Evolutionary conservation across 2,329 filamentous ascomycete species (phyloP).

Genomic region (Fusarium buxicola): DNA sequence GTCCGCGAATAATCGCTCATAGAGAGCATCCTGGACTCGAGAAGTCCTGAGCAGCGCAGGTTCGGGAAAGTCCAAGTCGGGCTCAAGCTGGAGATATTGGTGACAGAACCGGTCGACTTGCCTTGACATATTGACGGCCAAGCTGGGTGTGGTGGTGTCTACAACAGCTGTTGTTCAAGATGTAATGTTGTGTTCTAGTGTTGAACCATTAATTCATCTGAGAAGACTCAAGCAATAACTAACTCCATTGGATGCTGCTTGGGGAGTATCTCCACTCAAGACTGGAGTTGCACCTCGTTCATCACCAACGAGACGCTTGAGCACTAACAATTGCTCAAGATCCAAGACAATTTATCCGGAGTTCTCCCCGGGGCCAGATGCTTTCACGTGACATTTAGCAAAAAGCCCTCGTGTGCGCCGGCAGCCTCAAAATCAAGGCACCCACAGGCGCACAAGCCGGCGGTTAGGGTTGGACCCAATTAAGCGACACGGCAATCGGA

Average conservation of each 20-base stretch:
- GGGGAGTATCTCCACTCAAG: constrained; percentile 37
- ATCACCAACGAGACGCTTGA: constrained; percentile 16
- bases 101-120: constrained; percentile 68
- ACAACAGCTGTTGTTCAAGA: background rate
- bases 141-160: background rate
- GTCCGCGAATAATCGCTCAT: constrained; percentile 73
- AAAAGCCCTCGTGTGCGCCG: constrained; percentile 22
- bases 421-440: constrained; percentile 37
- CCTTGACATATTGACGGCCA: constrained; percentile 24
- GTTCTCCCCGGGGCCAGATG: too few relatives aligned
- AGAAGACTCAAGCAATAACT: constrained; percentile 6
- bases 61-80: constrained; percentile 72
- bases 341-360: constrained; percentile 10
- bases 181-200: constrained; percentile 14
- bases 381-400: constrained; percentile 30
- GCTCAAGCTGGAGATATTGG: constrained; percentile 84
- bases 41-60: constrained; percentile 67
- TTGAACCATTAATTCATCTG: constrained; percentile 27
- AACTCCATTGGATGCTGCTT: constrained; percentile 27
- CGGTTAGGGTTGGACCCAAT: constrained; percentile 61
- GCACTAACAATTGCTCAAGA: constrained; percentile 13
- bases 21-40: constrained; percentile 74
- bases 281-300: constrained; percentile 35
- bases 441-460: constrained; percentile 18
- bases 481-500: constrained; percentile 55